Evolutionary conservation across 208 protist species (phyloP).

Genomic region (Acanthamoeba quina): DNA sequence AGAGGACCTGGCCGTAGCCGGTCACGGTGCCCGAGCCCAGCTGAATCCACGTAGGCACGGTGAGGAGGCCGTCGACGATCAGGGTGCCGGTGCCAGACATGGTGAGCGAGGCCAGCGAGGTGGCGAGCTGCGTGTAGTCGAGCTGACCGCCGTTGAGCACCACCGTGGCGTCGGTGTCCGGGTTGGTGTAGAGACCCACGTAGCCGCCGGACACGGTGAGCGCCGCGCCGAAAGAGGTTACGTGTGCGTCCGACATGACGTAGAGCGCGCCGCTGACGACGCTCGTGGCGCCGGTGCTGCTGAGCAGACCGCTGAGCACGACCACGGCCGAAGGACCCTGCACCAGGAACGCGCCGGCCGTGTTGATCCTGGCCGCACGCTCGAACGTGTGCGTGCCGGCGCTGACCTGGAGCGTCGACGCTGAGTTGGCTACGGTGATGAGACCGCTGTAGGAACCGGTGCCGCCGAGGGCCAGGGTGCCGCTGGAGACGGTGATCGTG

Average conservation of each 20-base stretch:
- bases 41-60: background rate
- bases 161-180: constrained; percentile 33
- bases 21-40: constrained; percentile 4
- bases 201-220: constrained; percentile 31
- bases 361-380: background rate
- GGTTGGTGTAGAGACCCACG: constrained; percentile 21
- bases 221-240: constrained; percentile 35
- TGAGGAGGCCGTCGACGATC: constrained; percentile 50
- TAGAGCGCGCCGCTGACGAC: constrained; percentile 36
- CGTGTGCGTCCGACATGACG: constrained; percentile 48
- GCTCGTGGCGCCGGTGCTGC: background rate
- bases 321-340: background rate
- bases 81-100: constrained; percentile 6
- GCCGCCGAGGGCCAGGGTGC: constrained; percentile 15
- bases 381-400: constrained; percentile 17
- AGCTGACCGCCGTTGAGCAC: constrained; percentile 11
- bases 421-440: background rate
- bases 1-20: constrained; percentile 32
- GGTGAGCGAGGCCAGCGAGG: constrained; percentile 55
- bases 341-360: background rate
- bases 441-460: constrained; percentile 1
- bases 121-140: constrained; percentile 33
- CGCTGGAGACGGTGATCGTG: background rate
- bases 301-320: constrained; percentile 25
- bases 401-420: constrained; percentile 50